These are phyloP conservation scores for Pittosporum tobira DNA, from an alignment of 129 eudicot genomes.

Conservation along the genomic window DNA sequence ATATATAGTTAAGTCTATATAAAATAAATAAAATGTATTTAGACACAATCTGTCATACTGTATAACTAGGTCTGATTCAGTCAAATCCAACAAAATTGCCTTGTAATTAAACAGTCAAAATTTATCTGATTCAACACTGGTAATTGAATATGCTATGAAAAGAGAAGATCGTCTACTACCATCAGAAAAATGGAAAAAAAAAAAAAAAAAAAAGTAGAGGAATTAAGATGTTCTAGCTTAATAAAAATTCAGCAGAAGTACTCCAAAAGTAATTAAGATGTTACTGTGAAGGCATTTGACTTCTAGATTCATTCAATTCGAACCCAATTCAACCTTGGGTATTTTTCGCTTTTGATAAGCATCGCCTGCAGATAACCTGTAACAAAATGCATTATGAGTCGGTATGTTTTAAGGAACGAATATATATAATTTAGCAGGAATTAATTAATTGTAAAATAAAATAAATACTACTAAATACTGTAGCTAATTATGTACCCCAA, in stretches of 20 bases:
- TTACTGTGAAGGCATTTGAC: constrained; percentile 11
- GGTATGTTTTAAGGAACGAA: not conserved
- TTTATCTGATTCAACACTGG: too few relatives aligned
- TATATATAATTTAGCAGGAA: not conserved
- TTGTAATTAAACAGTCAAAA: too few relatives aligned
- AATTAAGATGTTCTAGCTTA: too few relatives aligned
- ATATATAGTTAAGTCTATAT: too few relatives aligned
- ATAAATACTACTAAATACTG: not conserved
- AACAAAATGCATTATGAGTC: constrained; percentile 4
- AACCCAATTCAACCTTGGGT: constrained; percentile 32
- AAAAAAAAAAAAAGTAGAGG: too few relatives aligned
- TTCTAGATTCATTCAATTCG: constrained; percentile 21
- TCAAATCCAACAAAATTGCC: too few relatives aligned
- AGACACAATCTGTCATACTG: too few relatives aligned
- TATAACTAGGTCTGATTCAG: too few relatives aligned
- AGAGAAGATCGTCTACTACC: too few relatives aligned
- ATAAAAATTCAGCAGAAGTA: not conserved
- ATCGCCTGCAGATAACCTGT: constrained; percentile 38
- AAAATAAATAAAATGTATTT: too few relatives aligned
- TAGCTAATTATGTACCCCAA: constrained; percentile 42
- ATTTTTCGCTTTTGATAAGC: constrained; percentile 30
- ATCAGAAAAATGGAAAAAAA: too few relatives aligned
- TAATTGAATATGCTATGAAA: too few relatives aligned
- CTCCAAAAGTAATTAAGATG: not conserved
- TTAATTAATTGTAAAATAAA: not conserved